Evolutionary conservation across 2,329 filamentous ascomycete genomes (phyloP), one percentile per base, ranked within the genome.

Genomic region (Hypoxylon sp.): DNA sequence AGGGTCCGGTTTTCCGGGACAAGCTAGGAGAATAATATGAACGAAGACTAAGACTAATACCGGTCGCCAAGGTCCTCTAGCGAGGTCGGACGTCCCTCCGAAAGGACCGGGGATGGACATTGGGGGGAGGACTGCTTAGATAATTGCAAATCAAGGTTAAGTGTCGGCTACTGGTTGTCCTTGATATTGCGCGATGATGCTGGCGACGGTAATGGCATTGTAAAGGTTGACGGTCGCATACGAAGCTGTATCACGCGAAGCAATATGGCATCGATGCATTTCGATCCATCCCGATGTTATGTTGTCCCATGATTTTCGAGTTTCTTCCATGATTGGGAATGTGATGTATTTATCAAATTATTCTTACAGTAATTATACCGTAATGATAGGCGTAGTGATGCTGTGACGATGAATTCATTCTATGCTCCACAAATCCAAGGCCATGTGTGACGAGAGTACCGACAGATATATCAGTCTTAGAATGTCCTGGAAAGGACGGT

Each of bases 291-390:
- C 24, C 14, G n/a, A 46, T 20, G 45, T 26, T 18, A 22, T 54
- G 9, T 24, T 12, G 4, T 44, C 18, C 26, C 2, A 33, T n/a
- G n/a, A n/a, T n/a, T n/a, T n/a, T n/a, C n/a, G n/a, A n/a, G n/a
- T n/a, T n/a, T n/a, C n/a, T n/a, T n/a, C n/a, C n/a, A n/a, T n/a
- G n/a, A 28, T 26, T 12, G 6, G 28, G 11, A 48, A 6, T 5
- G 44, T 61, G 56, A 61, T 64, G 50, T n/a, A 51, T 46, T 18
- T 2, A 50, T 50, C 28, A 3, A 36, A 50, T 45, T 54, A 64
- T 24, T 50, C 46, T 38, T 24, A 55, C 36, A 16, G 16, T 51
- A 52, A 12, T 50, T 11, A 9, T 59, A 54, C 16, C 9, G 42
- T 64, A 44, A 46, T 26, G 4, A 2, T 22, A 16, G 28, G 30